Evolutionary conservation across 2,329 filamentous ascomycete species (phyloP).

Genomic region (Beauveria scarabaeidicola): DNA sequence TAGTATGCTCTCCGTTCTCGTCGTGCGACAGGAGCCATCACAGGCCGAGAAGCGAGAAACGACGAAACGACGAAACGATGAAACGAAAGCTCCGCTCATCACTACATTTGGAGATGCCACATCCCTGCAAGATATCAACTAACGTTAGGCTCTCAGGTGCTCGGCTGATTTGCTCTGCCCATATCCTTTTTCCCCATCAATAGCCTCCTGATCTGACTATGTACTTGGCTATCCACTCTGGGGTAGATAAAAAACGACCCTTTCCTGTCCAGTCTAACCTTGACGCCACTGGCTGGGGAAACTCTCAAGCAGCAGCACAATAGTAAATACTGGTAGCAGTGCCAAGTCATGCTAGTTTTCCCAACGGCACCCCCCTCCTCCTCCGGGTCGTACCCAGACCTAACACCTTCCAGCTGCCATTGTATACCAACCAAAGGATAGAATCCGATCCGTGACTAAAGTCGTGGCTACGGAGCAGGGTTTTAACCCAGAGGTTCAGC

Average conservation of each 20-base stretch:
- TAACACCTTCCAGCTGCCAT: too few relatives aligned
- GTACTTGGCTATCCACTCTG: neutral
- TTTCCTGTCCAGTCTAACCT: neutral
- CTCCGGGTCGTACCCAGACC: neutral
- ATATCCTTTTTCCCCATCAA: neutral
- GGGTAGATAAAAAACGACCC: neutral
- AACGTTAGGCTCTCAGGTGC: neutral
- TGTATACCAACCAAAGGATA: too few relatives aligned
- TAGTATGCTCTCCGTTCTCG: neutral
- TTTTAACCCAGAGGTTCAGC: too few relatives aligned
- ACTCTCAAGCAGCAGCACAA: neutral
- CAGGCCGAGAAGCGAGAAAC: neutral
- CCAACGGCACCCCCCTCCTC: neutral
- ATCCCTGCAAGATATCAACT: neutral
- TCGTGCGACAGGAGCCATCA: neutral
- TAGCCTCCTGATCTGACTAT: neutral
- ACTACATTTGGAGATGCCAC: neutral
- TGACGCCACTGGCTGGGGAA: neutral
- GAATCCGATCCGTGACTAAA: too few relatives aligned
- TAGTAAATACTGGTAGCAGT: neutral
- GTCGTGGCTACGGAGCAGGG: too few relatives aligned
- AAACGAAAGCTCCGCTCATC: neutral
- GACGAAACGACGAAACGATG: neutral
- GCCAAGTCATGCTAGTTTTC: neutral
- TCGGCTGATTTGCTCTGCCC: neutral